phyloP scores from a whole-genome alignment of 352 stramenopile genomes.

The Globisporangium echinulatum region DNA sequence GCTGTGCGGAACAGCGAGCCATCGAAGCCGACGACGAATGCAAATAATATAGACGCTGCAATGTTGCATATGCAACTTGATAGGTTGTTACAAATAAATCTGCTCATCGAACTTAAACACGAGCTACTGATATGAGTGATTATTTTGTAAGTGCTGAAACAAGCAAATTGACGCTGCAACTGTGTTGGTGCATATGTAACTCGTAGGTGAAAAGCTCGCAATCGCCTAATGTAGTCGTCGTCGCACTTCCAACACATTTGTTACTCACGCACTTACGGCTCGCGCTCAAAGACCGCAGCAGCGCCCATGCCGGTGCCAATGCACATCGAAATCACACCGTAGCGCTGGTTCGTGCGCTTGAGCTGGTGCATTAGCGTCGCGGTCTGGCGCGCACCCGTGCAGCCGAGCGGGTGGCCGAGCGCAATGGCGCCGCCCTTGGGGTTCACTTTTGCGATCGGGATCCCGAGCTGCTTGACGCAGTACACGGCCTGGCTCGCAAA shows the following conservation, averaged over 20 bases:
- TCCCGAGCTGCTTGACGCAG: conserved; percentile 71
- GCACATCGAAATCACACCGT: conserved; percentile 93
- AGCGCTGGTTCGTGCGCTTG: conserved; percentile 76
- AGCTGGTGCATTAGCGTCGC: conserved; percentile 91
- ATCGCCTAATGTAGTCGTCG: too few relatives aligned
- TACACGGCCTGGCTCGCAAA: conserved; percentile 87
- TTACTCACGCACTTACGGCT: conserved; percentile 16
- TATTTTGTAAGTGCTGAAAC: neutral
- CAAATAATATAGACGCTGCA: too few relatives aligned
- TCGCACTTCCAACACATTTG: too few relatives aligned
- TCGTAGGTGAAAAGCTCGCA: too few relatives aligned
- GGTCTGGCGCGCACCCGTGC: conserved; percentile 86
- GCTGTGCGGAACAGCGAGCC: too few relatives aligned
- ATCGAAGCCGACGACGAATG: too few relatives aligned
- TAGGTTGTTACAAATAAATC: neutral
- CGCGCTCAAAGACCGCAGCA: conserved; percentile 89
- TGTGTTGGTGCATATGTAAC: neutral
- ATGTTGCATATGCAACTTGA: too few relatives aligned
- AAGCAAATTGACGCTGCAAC: neutral
- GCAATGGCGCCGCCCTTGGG: conserved; percentile 87
- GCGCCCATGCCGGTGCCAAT: conserved; percentile 94
- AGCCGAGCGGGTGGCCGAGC: conserved; percentile 86
- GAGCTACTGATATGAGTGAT: too few relatives aligned
- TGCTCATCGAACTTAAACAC: too few relatives aligned
- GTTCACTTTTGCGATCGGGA: conserved; percentile 84